Conservation (phyloP, 2,329 filamentous ascomycete genomes). For the Mycocentrospora acerina region DNA sequence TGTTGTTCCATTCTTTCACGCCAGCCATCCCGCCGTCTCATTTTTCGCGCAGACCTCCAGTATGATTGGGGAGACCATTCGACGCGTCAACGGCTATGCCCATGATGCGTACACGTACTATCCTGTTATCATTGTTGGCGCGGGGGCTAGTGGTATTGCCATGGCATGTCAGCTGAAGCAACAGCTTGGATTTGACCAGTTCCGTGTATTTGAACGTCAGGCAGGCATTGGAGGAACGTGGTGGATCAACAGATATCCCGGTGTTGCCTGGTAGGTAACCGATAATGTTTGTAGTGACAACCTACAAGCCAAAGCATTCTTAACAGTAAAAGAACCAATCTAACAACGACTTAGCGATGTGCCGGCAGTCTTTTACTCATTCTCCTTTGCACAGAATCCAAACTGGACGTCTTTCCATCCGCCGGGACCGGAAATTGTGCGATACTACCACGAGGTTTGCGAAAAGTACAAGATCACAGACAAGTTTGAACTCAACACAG, state of each 20-base stretch:
- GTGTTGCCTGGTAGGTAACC: conserved; percentile 35
- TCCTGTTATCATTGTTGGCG: conserved; percentile 60
- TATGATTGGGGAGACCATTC: conserved; percentile 39
- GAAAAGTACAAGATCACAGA: conserved; percentile 55
- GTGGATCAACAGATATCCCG: conserved; percentile 62
- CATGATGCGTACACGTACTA: conserved; percentile 45
- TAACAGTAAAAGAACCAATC: conserved; percentile 1
- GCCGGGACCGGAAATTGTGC: conserved; percentile 52
- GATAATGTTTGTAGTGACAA: background rate
- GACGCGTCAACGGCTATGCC: conserved; percentile 41
- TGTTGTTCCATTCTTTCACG: too few species aligned
- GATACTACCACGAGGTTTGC: conserved; percentile 57
- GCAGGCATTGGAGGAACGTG: conserved; percentile 64
- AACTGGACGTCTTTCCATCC: conserved; percentile 55
- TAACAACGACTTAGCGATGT: conserved; percentile 39
- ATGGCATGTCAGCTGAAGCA: conserved; percentile 61
- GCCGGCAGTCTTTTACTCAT: conserved; percentile 58
- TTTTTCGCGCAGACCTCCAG: conserved; percentile 2
- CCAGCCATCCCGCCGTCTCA: too few species aligned
- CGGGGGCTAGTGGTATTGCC: conserved; percentile 63
- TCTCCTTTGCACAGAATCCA: conserved; percentile 57
- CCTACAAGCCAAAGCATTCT: background rate
- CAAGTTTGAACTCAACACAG: conserved; percentile 61
- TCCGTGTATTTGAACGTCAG: conserved; percentile 62
- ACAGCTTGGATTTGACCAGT: conserved; percentile 59